These are phyloP conservation scores for Aspergillus cavernicola DNA, from an alignment of 495 filamentous ascomycete genomes.

Conservation along the genomic window DNA sequence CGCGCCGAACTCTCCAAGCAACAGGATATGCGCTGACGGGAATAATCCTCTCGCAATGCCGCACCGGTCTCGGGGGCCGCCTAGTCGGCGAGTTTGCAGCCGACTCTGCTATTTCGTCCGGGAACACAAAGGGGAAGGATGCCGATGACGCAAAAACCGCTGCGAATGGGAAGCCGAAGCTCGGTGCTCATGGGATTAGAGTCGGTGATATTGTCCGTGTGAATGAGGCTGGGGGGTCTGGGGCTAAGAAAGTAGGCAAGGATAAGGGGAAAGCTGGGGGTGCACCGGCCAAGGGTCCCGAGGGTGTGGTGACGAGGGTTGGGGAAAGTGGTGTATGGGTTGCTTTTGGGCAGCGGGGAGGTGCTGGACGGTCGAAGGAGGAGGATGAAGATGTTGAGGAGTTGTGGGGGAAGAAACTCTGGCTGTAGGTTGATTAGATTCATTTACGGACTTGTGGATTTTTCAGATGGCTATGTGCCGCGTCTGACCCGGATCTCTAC, in stretches of 20 bases:
- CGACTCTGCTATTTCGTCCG: slow-evolving; percentile 60
- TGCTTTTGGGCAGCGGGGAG: slow-evolving; percentile 63
- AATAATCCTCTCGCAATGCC: slow-evolving; percentile 66
- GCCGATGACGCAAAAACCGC: slow-evolving; percentile 34
- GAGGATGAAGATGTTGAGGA: slow-evolving; percentile 59
- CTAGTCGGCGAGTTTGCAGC: slow-evolving; percentile 76
- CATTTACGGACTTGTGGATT: not conserved
- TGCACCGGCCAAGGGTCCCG: slow-evolving; percentile 47
- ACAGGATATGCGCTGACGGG: slow-evolving; percentile 87
- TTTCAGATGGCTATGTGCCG: too few relatives aligned
- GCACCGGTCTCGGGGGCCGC: slow-evolving; percentile 88
- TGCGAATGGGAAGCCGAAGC: slow-evolving; percentile 26
- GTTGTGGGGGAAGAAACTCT: slow-evolving; percentile 58
- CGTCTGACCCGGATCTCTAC: too few relatives aligned
- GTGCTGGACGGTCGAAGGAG: slow-evolving; percentile 42
- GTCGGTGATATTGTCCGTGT: slow-evolving; percentile 86
- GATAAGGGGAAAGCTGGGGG: slow-evolving; percentile 60
- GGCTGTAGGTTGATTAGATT: slow-evolving; percentile 45
- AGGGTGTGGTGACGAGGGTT: slow-evolving; percentile 78
- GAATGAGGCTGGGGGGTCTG: slow-evolving; percentile 58
- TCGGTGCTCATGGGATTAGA: slow-evolving; percentile 80
- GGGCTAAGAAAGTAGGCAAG: slow-evolving; percentile 65
- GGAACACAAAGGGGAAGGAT: slow-evolving; percentile 13
- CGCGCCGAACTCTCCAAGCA: slow-evolving; percentile 71
- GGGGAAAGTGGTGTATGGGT: slow-evolving; percentile 57